Conservation (phyloP, 768 basidiomycete species). For the Cyclocybe aegerita region DNA sequence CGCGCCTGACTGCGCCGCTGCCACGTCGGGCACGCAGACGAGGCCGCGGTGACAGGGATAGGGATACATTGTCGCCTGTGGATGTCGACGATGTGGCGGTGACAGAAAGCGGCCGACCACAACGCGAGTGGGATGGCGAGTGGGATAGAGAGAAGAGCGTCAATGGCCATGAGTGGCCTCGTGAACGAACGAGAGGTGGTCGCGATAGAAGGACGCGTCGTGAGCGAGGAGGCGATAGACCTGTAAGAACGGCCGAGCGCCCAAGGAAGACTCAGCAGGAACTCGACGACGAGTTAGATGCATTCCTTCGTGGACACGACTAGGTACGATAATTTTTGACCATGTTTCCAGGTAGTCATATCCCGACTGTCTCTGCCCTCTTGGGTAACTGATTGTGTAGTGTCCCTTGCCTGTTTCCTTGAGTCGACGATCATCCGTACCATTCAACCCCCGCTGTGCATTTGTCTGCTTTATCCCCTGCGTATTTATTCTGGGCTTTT, state of each 20-base stretch:
- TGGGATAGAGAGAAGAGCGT: slow-evolving; percentile 11
- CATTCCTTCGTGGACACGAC: slow-evolving; percentile 53
- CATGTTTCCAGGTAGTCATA: too few species aligned
- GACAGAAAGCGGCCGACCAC: slow-evolving; percentile 13
- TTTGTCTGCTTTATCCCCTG: too few species aligned
- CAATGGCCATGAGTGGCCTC: slow-evolving; percentile 15
- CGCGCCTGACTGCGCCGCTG: slow-evolving; percentile 45
- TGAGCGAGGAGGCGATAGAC: slow-evolving; percentile 18
- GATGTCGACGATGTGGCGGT: slow-evolving; percentile 7
- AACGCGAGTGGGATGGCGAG: slow-evolving; percentile 16
- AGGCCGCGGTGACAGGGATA: slow-evolving; percentile 15
- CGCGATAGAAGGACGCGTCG: neutral
- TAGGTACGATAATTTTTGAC: neutral
- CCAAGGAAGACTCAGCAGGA: slow-evolving; percentile 69
- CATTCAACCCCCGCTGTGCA: too few species aligned
- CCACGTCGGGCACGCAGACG: slow-evolving; percentile 39
- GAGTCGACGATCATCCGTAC: too few species aligned
- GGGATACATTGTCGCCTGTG: slow-evolving; percentile 11
- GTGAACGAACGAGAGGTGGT: slow-evolving; percentile 13
- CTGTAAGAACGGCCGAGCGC: slow-evolving; percentile 33
- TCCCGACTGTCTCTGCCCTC: too few species aligned
- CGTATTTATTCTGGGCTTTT: too few species aligned
- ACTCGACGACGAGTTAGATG: slow-evolving; percentile 81
- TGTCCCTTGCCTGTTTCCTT: too few species aligned
- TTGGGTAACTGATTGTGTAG: too few species aligned